A percentile compares a stretch with the other conserved stretches of the same genome.
These are phyloP conservation scores for Byssochlamys sp. DNA, from an alignment of 2,329 filamentous ascomycete species.

Conservation along the genomic window DNA sequence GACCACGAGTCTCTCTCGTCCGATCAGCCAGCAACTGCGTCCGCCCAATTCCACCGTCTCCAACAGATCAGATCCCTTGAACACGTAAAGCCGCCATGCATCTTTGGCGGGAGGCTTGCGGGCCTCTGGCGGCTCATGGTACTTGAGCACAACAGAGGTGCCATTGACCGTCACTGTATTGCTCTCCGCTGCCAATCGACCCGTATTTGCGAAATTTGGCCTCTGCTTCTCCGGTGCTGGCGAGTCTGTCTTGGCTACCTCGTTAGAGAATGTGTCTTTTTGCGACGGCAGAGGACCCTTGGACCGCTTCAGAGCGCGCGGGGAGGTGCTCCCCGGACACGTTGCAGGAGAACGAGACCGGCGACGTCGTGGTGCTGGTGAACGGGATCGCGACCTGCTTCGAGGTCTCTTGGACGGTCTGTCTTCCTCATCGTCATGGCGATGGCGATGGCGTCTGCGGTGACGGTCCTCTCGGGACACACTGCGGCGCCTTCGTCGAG, in stretches of 20 bases:
- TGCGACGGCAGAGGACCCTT: slow-evolving; percentile 38
- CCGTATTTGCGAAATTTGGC: slow-evolving; percentile 74
- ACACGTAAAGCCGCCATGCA: slow-evolving; percentile 82
- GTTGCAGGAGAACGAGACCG: slow-evolving; percentile 20
- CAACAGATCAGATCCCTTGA: slow-evolving; percentile 71
- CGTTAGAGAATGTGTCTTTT: slow-evolving; percentile 34
- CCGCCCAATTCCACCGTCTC: slow-evolving; percentile 68
- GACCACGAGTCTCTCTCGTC: slow-evolving; percentile 67
- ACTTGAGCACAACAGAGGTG: slow-evolving; percentile 76
- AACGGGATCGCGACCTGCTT: slow-evolving; percentile 11
- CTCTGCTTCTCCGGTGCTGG: slow-evolving; percentile 53
- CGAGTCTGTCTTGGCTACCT: slow-evolving; percentile 17
- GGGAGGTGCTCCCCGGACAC: slow-evolving; percentile 17
- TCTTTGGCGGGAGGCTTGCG: slow-evolving; percentile 73
- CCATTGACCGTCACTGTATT: slow-evolving; percentile 58
- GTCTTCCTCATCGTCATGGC: slow-evolving; percentile 11
- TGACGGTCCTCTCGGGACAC: slow-evolving; percentile 18
- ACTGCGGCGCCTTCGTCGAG: slow-evolving; percentile 18
- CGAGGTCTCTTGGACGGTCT: slow-evolving; percentile 15
- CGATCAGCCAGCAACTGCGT: slow-evolving; percentile 84
- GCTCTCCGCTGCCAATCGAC: slow-evolving; percentile 74
- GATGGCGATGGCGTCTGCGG: slow-evolving; percentile 18
- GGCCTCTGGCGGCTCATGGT: slow-evolving; percentile 88
- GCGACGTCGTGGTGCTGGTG: slow-evolving; percentile 5
- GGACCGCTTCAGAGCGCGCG: slow-evolving; percentile 23